Evolutionary conservation across 345 rosid genomes (phyloP).

Genomic region (Zanthoxylum bungeanum): DNA sequence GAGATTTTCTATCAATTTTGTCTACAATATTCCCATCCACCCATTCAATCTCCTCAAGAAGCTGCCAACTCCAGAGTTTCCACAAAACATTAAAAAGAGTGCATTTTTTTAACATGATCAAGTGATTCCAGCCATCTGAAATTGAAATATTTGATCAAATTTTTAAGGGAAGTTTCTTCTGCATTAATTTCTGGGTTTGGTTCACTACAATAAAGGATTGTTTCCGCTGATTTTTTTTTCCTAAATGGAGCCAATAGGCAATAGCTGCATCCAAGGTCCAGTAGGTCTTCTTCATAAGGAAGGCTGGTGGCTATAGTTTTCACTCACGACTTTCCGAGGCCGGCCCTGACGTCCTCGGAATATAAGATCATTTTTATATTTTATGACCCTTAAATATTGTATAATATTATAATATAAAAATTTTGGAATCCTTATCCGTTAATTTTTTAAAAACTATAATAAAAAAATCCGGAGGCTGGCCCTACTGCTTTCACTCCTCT

Average conservation of each 20-base stretch:
- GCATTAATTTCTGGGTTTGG: neutral
- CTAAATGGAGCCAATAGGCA: conserved; percentile 41
- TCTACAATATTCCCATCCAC: conserved; percentile 10
- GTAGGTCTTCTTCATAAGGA: conserved; percentile 41
- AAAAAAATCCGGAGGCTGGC: too few species aligned
- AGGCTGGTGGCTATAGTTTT: conserved; percentile 56
- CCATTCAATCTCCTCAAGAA: conserved; percentile 23
- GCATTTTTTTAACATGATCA: neutral
- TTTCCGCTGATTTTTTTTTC: conserved; percentile 9
- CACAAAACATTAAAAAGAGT: neutral
- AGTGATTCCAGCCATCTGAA: neutral
- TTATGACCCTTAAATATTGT: too few species aligned
- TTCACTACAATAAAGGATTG: neutral
- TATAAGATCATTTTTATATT: too few species aligned
- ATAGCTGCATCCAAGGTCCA: conserved; percentile 14
- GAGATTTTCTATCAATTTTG: too few species aligned
- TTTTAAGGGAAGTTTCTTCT: neutral
- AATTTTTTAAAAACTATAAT: too few species aligned
- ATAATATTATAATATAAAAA: too few species aligned
- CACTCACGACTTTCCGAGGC: too few species aligned
- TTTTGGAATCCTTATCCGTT: too few species aligned
- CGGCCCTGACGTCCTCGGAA: too few species aligned
- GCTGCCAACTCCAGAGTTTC: conserved; percentile 4
- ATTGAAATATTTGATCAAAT: neutral
- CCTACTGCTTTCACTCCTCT: conserved; percentile 78